Evolutionary conservation across 2,329 filamentous ascomycete genomes (phyloP), one percentile per base, ranked within the genome.

Genomic region (Colletotrichum tropicicola): DNA sequence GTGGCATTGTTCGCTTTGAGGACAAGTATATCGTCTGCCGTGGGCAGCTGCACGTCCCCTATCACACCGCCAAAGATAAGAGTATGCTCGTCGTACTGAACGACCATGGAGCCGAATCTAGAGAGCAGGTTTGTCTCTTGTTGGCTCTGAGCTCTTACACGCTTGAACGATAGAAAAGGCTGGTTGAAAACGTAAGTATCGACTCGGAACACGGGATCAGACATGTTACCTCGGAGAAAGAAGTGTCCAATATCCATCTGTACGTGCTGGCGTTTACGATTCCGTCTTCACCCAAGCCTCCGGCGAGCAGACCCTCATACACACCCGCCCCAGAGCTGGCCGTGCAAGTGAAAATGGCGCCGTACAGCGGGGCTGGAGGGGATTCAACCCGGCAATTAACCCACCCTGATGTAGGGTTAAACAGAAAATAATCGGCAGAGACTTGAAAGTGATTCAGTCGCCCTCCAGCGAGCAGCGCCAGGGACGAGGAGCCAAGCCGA

Each of bases 241-340:
- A 73, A 25, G 77, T 73, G 35, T 80, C 77, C 54, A 91, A 72
- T 45, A 77, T 80, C 92, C 92, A 97, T 52, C 80, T 78, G 81
- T 91, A 90, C 13, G 89, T 80, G 61, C 90, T 86, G 43, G 85
- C 79, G 19, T 88, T 78, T 13, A 97, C 80, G 8, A 84, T 80
- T 3, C 91, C 92, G 73, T 90, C 84, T 39, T 78, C 78, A 21
- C 83, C 82, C 72, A 97, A 90, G 0, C 94, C 94, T 17, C 94
- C 94, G 17, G 88, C 81, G 2, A 96, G 70, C 2, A 95, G 75
- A 1, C 94, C 94, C 44, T 76, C 70, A 59, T 83, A 84, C 5
- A 68, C 72, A 44, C 75, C 65, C 23, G 77, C 71, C 43, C 68
- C 66, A 1, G 28, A 47, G 61, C 58, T 35, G 10, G 60, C 57